These are phyloP conservation scores for Cylindrotheca fusiformis DNA, from an alignment of 108 stramenopile genomes.

Conservation along the genomic window DNA sequence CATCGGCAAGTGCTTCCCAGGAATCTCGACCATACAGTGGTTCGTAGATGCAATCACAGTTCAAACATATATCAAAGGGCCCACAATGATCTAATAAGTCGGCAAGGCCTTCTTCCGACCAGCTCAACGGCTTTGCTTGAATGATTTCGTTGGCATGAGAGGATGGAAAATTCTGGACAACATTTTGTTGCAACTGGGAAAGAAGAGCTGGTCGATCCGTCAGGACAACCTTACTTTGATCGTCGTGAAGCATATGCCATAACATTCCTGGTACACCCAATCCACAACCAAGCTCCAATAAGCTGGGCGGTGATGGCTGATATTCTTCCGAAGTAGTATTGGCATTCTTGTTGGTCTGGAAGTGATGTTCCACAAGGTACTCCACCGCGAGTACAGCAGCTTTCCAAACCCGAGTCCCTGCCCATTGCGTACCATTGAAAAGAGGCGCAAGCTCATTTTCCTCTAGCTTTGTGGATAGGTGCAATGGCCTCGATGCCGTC, in stretches of 20 bases:
- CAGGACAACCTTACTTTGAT: conserved; percentile 39
- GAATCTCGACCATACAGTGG: conserved; percentile 74
- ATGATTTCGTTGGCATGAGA: conserved; percentile 15
- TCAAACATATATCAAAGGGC: conserved; percentile 70
- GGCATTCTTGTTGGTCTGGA: conserved; percentile 8
- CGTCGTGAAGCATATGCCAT: conserved; percentile 31
- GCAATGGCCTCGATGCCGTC: conserved; percentile 16
- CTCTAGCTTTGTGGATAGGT: conserved; percentile 58
- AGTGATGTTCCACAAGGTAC: conserved; percentile 43
- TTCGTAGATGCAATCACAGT: conserved; percentile 87
- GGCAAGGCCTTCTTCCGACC: conserved; percentile 43
- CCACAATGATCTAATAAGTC: conserved; percentile 11
- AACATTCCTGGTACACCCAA: conserved; percentile 85
- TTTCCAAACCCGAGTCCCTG: conserved; percentile 81
- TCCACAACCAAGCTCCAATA: conserved; percentile 83
- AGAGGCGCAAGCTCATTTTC: conserved; percentile 70
- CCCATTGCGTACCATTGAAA: conserved; percentile 85
- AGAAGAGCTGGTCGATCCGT: conserved; percentile 69
- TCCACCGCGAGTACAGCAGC: conserved; percentile 69
- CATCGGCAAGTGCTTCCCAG: conserved; percentile 68
- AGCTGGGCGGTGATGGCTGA: conserved; percentile 7
- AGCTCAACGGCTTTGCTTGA: conserved; percentile 24
- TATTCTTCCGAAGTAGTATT: conserved; percentile 5
- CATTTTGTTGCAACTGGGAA: conserved; percentile 58
- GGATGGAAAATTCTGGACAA: conserved; percentile 42